Conservation (phyloP, 2,329 filamentous ascomycete genomes). For the Cladosporium sp. region DNA sequence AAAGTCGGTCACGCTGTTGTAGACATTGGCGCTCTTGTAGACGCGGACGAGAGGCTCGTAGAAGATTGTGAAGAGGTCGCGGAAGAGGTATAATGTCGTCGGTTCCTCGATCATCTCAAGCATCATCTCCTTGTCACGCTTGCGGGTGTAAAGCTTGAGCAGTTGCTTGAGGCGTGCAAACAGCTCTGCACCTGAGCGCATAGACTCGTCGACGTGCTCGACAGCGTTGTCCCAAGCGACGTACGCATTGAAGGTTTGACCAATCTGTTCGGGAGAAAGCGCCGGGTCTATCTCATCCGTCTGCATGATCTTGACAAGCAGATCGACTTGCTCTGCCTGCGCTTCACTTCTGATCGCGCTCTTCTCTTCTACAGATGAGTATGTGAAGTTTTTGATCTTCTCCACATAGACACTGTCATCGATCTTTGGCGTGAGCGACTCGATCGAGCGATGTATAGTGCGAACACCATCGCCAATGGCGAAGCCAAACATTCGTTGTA, state of each 20-base stretch:
- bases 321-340: constrained; percentile 67
- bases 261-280: constrained; percentile 70
- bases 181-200: constrained; percentile 82
- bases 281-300: constrained; percentile 71
- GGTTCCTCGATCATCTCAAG: constrained; percentile 90
- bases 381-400: constrained; percentile 76
- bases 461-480: constrained; percentile 87
- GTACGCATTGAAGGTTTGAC: constrained; percentile 86
- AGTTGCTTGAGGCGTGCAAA: constrained; percentile 95
- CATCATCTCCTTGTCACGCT: constrained; percentile 98
- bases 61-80: constrained; percentile 96
- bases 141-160: constrained; percentile 83
- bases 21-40: constrained; percentile 98
- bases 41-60: constrained; percentile 96
- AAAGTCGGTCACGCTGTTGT: constrained; percentile 96
- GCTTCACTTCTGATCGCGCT: constrained; percentile 70
- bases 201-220: constrained; percentile 82
- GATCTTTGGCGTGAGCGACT: constrained; percentile 70
- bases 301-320: constrained; percentile 79
- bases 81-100: constrained; percentile 92
- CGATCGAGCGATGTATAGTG: constrained; percentile 81
- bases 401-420: constrained; percentile 73
- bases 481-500: constrained; percentile 92
- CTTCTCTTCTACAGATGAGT: constrained; percentile 72
- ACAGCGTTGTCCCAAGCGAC: constrained; percentile 94